Conservation (phyloP, 2,329 filamentous ascomycete genomes). For the Fusarium nelsonii region DNA sequence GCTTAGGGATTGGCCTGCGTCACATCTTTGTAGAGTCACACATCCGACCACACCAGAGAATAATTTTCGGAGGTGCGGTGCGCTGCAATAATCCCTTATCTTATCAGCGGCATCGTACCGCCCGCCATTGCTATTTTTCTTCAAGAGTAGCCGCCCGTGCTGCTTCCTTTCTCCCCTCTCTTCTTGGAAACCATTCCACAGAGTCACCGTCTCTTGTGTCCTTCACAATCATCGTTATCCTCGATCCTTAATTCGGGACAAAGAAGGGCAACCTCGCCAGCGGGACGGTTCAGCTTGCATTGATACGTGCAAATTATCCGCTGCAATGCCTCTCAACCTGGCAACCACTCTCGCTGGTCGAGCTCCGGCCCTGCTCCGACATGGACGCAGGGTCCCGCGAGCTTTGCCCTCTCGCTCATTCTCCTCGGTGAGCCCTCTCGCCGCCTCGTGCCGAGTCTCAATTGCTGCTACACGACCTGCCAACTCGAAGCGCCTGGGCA, state of each 20-base stretch:
- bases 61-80: constrained; percentile 41
- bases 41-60: constrained; percentile 34
- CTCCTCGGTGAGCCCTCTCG: constrained; percentile 53
- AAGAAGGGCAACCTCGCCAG: constrained; percentile 51
- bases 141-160: constrained; percentile 26
- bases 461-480: constrained; percentile 49
- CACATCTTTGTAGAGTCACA: constrained; percentile 38
- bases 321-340: constrained; percentile 57
- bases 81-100: constrained; percentile 35
- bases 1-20: constrained; percentile 16
- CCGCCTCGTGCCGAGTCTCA: constrained; percentile 43
- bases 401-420: constrained; percentile 60
- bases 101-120: constrained; percentile 41
- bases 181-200: constrained; percentile 37
- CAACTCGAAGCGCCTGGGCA: constrained; percentile 61
- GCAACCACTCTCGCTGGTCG: constrained; percentile 64
- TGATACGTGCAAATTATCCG: constrained; percentile 51
- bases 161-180: constrained; percentile 34
- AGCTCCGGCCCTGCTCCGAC: constrained; percentile 69
- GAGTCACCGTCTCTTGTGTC: constrained; percentile 46
- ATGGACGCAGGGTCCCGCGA: constrained; percentile 63
- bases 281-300: constrained; percentile 54
- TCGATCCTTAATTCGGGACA: constrained; percentile 50
- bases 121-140: constrained; percentile 48
- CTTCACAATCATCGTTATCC: constrained; percentile 38